A percentile compares a stretch with the other conserved stretches of the same genome.
These are phyloP conservation scores for Dipteronia sinensis DNA, from an alignment of 345 rosid species.

Conservation along the genomic window DNA sequence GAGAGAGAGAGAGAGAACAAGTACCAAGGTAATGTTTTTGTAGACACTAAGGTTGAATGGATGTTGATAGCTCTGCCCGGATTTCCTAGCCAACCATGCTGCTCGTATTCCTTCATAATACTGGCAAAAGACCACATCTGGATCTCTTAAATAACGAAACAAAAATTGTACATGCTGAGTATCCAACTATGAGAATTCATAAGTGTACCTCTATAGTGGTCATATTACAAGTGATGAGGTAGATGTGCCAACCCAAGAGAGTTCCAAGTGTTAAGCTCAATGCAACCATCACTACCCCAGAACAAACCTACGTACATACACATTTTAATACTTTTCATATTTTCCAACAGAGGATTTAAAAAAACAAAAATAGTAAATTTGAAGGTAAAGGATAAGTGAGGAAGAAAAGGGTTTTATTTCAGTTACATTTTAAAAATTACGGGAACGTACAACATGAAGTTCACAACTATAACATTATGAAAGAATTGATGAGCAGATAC, in stretches of 20 bases:
- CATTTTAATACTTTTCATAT: constrained; percentile 7
- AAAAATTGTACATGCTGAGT: background rate
- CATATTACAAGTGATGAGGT: constrained; percentile 71
- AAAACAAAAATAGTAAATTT: background rate
- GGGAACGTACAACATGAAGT: background rate
- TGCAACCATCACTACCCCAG: constrained; percentile 46
- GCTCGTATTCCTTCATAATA: constrained; percentile 69
- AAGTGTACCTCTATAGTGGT: constrained; percentile 75
- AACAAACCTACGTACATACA: constrained; percentile 42
- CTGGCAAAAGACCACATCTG: constrained; percentile 36
- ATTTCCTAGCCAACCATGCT: constrained; percentile 82
- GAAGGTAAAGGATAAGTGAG: background rate
- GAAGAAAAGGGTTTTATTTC: background rate
- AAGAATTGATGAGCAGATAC: background rate
- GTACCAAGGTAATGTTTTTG: constrained; percentile 65
- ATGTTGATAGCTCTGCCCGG: constrained; percentile 75
- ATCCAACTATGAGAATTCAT: background rate
- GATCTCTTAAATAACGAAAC: constrained; percentile 11
- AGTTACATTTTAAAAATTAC: background rate
- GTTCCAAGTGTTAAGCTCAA: constrained; percentile 57
- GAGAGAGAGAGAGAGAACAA: constrained; percentile 18
- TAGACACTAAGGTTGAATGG: constrained; percentile 60
- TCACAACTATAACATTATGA: constrained; percentile 1
- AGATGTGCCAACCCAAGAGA: constrained; percentile 82
- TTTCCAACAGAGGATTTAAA: background rate